phyloP scores from a whole-genome alignment of 768 basidiomycete species.

The Tricholoma sp. region DNA sequence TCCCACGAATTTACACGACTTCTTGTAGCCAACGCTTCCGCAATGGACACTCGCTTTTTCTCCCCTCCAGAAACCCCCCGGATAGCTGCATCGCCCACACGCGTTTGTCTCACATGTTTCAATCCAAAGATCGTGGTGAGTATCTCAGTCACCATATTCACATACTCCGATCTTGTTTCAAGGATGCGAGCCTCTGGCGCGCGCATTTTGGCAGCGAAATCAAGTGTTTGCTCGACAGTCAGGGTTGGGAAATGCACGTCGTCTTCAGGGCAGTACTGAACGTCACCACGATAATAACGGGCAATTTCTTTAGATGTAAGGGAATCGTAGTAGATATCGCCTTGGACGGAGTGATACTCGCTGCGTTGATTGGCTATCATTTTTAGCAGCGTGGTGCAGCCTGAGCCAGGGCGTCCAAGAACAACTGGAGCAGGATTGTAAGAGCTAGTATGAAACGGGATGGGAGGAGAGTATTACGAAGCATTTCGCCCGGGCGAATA shows the following conservation, averaged over 20 bases:
- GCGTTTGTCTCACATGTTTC: conserved; percentile 62
- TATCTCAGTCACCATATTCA: conserved; percentile 46
- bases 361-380: conserved; percentile 69
- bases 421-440: conserved; percentile 47
- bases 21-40: conserved; percentile 59
- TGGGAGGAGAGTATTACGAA: conserved; percentile 45
- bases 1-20: conserved; percentile 69
- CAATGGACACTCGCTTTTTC: conserved; percentile 73
- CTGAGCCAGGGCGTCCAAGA: conserved; percentile 79
- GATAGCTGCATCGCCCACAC: conserved; percentile 71
- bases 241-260: conserved; percentile 84
- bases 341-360: conserved; percentile 63
- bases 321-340: conserved; percentile 73
- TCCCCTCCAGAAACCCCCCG: conserved; percentile 73
- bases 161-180: conserved; percentile 37
- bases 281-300: conserved; percentile 71
- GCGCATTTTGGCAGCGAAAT: conserved; percentile 63
- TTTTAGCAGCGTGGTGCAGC: conserved; percentile 83
- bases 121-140: conserved; percentile 72
- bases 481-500: conserved; percentile 70
- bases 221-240: conserved; percentile 72
- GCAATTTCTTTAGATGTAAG: conserved; percentile 59
- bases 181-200: conserved; percentile 53
- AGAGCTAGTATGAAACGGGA: neutral
- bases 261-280: conserved; percentile 78